A percentile compares a stretch with the other conserved stretches of the same genome.
These are phyloP conservation scores for Rhynchosporium graminicola DNA, from an alignment of 2,329 filamentous ascomycete genomes.

Conservation along the genomic window DNA sequence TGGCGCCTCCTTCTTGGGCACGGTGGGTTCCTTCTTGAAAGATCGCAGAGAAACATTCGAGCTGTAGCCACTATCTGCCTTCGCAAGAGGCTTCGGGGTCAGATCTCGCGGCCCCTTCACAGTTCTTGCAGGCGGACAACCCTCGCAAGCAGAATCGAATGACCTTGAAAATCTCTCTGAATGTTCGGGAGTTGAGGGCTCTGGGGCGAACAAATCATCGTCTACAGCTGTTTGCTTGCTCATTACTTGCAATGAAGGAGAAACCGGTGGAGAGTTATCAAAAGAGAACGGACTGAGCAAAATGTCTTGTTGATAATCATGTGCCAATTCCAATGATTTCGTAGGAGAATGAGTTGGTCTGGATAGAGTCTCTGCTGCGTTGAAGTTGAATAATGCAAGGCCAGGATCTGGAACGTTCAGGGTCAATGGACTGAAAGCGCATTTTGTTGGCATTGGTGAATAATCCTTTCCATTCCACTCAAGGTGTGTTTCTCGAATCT, in stretches of 20 bases:
- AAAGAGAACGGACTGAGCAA: slow-evolving; percentile 43
- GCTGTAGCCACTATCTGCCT: slow-evolving; percentile 63
- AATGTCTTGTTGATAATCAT: slow-evolving; percentile 34
- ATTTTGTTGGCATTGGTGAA: slow-evolving; percentile 3
- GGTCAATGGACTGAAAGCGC: slow-evolving; percentile 22
- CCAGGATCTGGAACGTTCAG: slow-evolving; percentile 25
- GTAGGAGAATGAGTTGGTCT: slow-evolving; percentile 29
- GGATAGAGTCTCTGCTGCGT: slow-evolving; percentile 14
- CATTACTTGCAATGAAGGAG: slow-evolving; percentile 46
- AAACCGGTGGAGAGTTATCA: slow-evolving; percentile 36
- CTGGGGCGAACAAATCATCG: slow-evolving; percentile 48
- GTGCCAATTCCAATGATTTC: slow-evolving; percentile 30
- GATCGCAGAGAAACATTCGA: slow-evolving; percentile 60
- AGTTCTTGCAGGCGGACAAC: slow-evolving; percentile 8
- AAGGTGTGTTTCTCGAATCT: neutral
- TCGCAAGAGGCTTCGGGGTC: slow-evolving; percentile 48
- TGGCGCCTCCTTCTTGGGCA: slow-evolving; percentile 27
- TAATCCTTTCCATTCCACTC: neutral
- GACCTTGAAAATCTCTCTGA: slow-evolving; percentile 24
- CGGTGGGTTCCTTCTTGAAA: slow-evolving; percentile 38
- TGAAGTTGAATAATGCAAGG: slow-evolving; percentile 30
- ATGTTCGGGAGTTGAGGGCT: slow-evolving; percentile 28
- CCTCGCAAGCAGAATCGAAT: slow-evolving; percentile 35
- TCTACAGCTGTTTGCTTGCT: slow-evolving; percentile 52
- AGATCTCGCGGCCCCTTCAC: slow-evolving; percentile 23